Base-by-base conservation (phyloP, 768 basidiomycete species). In the Tricholoma bakamatsutake region DNA sequence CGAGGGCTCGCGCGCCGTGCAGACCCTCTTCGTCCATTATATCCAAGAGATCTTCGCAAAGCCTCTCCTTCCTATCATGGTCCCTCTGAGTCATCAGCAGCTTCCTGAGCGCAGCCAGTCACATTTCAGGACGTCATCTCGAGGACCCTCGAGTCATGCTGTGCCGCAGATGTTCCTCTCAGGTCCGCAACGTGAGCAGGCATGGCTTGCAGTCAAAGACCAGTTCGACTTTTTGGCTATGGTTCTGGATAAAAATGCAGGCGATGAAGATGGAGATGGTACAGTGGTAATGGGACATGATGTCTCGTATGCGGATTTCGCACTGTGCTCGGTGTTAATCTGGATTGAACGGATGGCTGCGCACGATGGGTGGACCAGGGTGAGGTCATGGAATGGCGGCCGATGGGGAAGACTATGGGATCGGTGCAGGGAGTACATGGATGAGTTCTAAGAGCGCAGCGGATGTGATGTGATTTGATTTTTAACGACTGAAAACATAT, bases 301-400 rank as follows among this genome's bases (percentile, higher is more conserved):
- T 17, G 74, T 88, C 50, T 81, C 80, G 9, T 88, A 88, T 60
- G 85, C 85, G 1, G 88, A 90, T 61, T 89, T 90, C 64, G 82
- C 85, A 4, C 68, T 90, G 18, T 87, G 85, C 60, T 80, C 88
- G 0, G 78, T 87, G 15, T 68, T 90, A 40, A 78, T 89, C 46
- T 90, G 86, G 87, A 83, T 89, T 40, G 82, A 88, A 65, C 75
- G 80, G 48, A 81, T 89, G 64, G 80, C 85, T 3, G 78, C 84
- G n/a, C 82, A 85, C 54, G 85, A 89, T 59, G 85, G 84, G 12
- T 90, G 88, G 88, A 71, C 76, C 21, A 71, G 82, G 52, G 76
- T 90, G n/a, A 70, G 81, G 50, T 76, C 79, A 27, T 90, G 87
- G 87, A 83, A 87, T 62, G 76, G 73, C 3, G 86, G 88, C 3